Base-by-base conservation (phyloP, 2,329 filamentous ascomycete genomes). In the Curvularia spicifera region DNA sequence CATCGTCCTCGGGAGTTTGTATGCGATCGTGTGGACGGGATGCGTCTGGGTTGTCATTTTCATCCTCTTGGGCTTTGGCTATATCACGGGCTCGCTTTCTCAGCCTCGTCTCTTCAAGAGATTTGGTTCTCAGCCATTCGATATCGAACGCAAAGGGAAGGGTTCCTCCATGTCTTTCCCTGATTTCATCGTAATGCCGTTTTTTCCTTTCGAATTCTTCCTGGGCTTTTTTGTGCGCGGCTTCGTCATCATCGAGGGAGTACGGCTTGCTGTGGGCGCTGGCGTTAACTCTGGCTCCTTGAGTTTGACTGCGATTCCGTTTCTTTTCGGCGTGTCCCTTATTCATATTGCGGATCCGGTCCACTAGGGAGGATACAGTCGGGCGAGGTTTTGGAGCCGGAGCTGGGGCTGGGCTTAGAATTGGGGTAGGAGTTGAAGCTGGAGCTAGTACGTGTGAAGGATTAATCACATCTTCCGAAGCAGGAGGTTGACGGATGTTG, bases 81-180 rank as follows among this genome's bases (percentile, higher is more conserved):
- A 64, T 26, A 48, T 67, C 63, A 4, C 70, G 65, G 8, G 57
- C 40, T 33, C 59, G 62, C 43, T 69, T 72, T 39, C 51, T 60
- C 26, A 39, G 39, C 13, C 65, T 44, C 13, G 67, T 65, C 8
- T 60, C 43, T 53, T 77, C 71, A 0, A 45, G 63, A 4, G 40
- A 49, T 42, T 52, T 24, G 12, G 76, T 64, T 50, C 57, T 68
- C 60, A 71, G 61, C 71, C 69, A 76, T 20, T 69, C 68, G 26
- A 76, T 43, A 2, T 76, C 68, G 28, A 73, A 56, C 7, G 42
- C 39, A 50, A 76, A 72, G 1, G 45, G 43, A 0, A 74, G 60
- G 2, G 29, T 46, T 8, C 71, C 69, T 13, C 52, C 53, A 35
- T 64, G 63, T 24, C 61, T 64, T 8, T 10, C 45, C 44, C 47